Base-by-base conservation (phyloP, 2,329 filamentous ascomycete species). In the Colletotrichum sp. region DNA sequence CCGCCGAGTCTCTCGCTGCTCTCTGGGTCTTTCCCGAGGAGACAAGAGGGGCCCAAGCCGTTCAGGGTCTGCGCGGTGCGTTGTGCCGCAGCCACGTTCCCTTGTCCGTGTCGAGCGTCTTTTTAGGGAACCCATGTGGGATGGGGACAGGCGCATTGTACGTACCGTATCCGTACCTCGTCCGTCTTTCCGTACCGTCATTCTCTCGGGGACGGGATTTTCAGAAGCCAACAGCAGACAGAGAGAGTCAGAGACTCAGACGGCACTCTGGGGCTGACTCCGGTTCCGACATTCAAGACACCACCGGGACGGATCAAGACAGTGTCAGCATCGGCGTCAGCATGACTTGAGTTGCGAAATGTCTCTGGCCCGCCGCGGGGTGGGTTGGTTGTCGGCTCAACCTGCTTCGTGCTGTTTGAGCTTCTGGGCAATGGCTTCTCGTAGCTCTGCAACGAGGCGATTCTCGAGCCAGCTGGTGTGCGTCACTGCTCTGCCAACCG, bases 401-500 rank as follows among this genome's bases (percentile, higher is more conserved):
- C 68, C 67, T 67, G 33, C 64, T 33, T 33, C 29, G 18, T 31
- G 27, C 67, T 47, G 43, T 63, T 24, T 31, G 36, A 47, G 66
- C 51, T 36, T 61, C 38, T 66, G 33, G 36, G 61, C 55, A 63
- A 58, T 34, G 43, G 51, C 43, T 47, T 6, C 43, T 12, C 11
- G 43, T 21, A 47, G 43, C 43, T 47, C 43, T 47, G 34, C 27
- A 73, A 62, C 55, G 68, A 71, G 68, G 55, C 43, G 43, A 58
- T 73, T 58, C 57, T 13, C 54, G 47, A 62, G 36, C 67, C 33
- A 61, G 54, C 34, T 66, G 54, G 62, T 31, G 54, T 71, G 71
- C 71, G 62, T 66, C 71, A 73, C 68, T 70, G 55, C 71, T 62
- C 62, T 62, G 55, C 61, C 71, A 73, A 73, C 71, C 21, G n/a